phyloP scores from a whole-genome alignment of 495 filamentous ascomycete species.

The Aspergillus cristatus region DNA sequence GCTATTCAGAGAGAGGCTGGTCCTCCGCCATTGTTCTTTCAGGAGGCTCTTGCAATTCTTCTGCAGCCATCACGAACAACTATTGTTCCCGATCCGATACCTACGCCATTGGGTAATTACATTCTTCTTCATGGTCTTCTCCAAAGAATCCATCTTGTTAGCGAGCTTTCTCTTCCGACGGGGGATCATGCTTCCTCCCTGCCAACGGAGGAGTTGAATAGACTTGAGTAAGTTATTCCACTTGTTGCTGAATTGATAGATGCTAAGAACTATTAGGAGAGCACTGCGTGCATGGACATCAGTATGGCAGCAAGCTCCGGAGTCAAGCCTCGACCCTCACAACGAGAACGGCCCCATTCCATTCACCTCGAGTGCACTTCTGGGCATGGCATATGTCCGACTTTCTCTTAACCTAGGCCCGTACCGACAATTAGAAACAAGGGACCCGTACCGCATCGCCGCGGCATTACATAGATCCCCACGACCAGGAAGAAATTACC shows the following conservation, averaged over 20 bases:
- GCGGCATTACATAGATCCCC: constrained; percentile 23
- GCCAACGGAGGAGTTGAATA: constrained; percentile 30
- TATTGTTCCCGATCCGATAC: constrained; percentile 23
- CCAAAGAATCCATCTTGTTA: constrained; percentile 31
- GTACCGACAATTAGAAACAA: constrained; percentile 27
- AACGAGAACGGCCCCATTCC: constrained; percentile 33
- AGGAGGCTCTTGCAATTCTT: constrained; percentile 29
- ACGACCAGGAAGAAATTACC: constrained; percentile 26
- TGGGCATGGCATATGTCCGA: constrained; percentile 33
- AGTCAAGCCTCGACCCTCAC: constrained; percentile 33
- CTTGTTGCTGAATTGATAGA: too few relatives aligned
- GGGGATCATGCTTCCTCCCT: constrained; percentile 22
- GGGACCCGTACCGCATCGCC: constrained; percentile 27
- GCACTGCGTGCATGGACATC: constrained; percentile 32
- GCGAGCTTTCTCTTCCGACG: constrained; percentile 29
- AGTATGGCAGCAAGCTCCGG: constrained; percentile 35
- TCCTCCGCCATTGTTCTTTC: constrained; percentile 29
- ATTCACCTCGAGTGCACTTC: constrained; percentile 30
- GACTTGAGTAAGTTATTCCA: constrained; percentile 29
- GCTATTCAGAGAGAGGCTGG: constrained; percentile 20
- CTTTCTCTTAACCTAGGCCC: constrained; percentile 29
- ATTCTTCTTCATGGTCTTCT: constrained; percentile 32
- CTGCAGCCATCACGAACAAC: constrained; percentile 23
- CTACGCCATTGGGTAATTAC: constrained; percentile 31
- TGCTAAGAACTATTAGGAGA: constrained; percentile 14